These are phyloP conservation scores for Lepidium didymum DNA, from an alignment of 345 rosid genomes.

Conservation along the genomic window DNA sequence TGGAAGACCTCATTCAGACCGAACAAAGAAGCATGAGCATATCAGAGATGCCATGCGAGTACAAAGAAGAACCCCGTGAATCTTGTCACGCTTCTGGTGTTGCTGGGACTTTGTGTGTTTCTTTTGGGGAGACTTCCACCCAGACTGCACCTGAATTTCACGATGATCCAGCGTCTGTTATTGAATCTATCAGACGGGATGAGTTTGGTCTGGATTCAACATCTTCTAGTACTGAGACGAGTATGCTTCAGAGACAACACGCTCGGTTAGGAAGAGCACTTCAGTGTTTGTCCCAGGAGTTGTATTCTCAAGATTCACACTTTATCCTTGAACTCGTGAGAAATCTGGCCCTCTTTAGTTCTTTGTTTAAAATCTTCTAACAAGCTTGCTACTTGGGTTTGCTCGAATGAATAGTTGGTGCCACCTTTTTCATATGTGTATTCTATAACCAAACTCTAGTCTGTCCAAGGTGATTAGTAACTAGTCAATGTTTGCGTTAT, in stretches of 20 bases:
- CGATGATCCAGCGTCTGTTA: slow-evolving; percentile 40
- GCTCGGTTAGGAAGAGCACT: slow-evolving; percentile 99
- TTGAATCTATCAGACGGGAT: slow-evolving; percentile 75
- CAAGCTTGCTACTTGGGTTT: not conserved
- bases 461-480: not conserved
- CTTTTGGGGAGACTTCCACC: slow-evolving; percentile 13
- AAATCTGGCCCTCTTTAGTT: not conserved
- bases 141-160: slow-evolving; percentile 27
- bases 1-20: slow-evolving; percentile 22
- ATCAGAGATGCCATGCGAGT: slow-evolving; percentile 16
- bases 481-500: not conserved
- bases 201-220: slow-evolving; percentile 79
- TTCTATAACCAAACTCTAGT: not conserved
- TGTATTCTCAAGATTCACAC: slow-evolving; percentile 97
- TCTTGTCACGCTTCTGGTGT: slow-evolving; percentile 17
- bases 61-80: slow-evolving; percentile 21
- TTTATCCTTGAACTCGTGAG: slow-evolving; percentile 98
- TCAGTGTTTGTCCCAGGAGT: slow-evolving; percentile 93
- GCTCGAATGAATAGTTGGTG: not conserved
- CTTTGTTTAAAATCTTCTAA: slow-evolving; percentile 3
- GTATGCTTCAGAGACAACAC: slow-evolving; percentile 85
- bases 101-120: slow-evolving; percentile 27
- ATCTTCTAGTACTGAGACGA: slow-evolving; percentile 57
- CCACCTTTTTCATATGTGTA: not conserved
- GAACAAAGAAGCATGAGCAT: slow-evolving; percentile 15